Percentiles rank a stretch among this genome's conserved stretches.
Conservation (phyloP, 257 asterid species). For the Penstemon eatonii region DNA sequence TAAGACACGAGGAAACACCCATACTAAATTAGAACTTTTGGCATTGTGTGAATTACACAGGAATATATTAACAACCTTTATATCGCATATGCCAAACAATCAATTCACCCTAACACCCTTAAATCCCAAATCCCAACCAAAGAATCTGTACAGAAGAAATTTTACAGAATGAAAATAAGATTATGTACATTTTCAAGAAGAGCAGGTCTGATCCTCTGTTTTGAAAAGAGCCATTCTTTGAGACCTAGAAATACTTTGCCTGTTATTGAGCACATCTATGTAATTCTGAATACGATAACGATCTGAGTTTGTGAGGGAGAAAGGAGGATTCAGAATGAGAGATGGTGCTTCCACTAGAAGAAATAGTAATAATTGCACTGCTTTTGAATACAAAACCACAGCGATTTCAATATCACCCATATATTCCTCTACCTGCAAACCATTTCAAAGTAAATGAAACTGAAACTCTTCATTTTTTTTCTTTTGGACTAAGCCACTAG, state of each 20-base stretch:
- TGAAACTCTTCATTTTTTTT: conserved; percentile 7
- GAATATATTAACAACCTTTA: conserved; percentile 22
- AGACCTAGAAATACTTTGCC: conserved; percentile 66
- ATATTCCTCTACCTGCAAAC: conserved; percentile 57
- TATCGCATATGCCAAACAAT: conserved; percentile 3
- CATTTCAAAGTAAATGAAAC: conserved; percentile 11
- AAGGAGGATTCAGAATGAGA: conserved; percentile 72
- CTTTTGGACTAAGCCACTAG: conserved; percentile 14
- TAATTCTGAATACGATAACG: conserved; percentile 64
- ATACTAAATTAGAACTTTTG: conserved; percentile 13
- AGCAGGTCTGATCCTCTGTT: conserved; percentile 41
- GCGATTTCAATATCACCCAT: conserved; percentile 45
- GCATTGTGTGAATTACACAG: conserved; percentile 22
- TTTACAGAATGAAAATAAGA: conserved; percentile 26
- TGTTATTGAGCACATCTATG: conserved; percentile 59
- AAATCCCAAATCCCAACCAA: conserved; percentile 14
- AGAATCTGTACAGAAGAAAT: conserved; percentile 23
- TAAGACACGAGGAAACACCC: neutral
- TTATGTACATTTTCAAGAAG: conserved; percentile 35
- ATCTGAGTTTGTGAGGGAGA: conserved; percentile 72
- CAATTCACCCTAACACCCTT: conserved; percentile 1
- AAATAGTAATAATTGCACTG: conserved; percentile 44
- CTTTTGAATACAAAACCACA: conserved; percentile 50
- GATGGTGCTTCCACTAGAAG: conserved; percentile 60
- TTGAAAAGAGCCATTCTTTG: conserved; percentile 55